phyloP scores from a whole-genome alignment of 108 stramenopile species.

The Conticribra guillardii region DNA sequence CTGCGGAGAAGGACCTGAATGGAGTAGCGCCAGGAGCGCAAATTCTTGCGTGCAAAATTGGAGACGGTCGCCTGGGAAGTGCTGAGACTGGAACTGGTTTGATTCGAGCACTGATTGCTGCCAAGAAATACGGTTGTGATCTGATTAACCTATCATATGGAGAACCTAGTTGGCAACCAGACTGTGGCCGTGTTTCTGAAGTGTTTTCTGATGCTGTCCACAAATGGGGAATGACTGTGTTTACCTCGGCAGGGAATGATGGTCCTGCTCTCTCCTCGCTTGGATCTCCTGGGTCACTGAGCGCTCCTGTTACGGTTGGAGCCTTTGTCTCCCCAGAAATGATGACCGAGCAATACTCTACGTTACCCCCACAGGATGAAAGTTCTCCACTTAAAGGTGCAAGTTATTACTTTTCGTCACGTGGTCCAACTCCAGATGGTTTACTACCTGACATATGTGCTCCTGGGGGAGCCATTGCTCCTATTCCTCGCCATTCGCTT shows the following conservation, averaged over 20 bases:
- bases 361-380: conserved; percentile 17
- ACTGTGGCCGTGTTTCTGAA: conserved; percentile 73
- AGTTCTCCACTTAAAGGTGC: conserved; percentile 27
- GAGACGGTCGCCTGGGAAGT: conserved; percentile 81
- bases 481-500: conserved; percentile 83
- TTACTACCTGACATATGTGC: conserved; percentile 68
- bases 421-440: conserved; percentile 89
- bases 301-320: conserved; percentile 71
- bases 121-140: conserved; percentile 74
- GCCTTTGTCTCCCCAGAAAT: conserved; percentile 85
- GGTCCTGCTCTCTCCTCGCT: conserved; percentile 90
- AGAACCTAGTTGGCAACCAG: conserved; percentile 68
- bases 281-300: conserved; percentile 83
- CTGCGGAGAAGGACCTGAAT: conserved; percentile 45
- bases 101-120: conserved; percentile 80
- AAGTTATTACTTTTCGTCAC: conserved; percentile 86
- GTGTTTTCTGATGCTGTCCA: conserved; percentile 69
- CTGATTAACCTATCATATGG: conserved; percentile 91
- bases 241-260: conserved; percentile 89
- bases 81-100: conserved; percentile 92
- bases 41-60: conserved; percentile 87
- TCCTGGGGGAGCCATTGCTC: conserved; percentile 91
- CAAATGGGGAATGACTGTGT: conserved; percentile 76
- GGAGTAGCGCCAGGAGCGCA: conserved; percentile 94
- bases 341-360: conserved; percentile 68